A percentile compares a stretch with the other conserved stretches of the same genome.
These are phyloP conservation scores for Chlorella sp. DNA, from an alignment of 139 green algal genomes.

Conservation along the genomic window DNA sequence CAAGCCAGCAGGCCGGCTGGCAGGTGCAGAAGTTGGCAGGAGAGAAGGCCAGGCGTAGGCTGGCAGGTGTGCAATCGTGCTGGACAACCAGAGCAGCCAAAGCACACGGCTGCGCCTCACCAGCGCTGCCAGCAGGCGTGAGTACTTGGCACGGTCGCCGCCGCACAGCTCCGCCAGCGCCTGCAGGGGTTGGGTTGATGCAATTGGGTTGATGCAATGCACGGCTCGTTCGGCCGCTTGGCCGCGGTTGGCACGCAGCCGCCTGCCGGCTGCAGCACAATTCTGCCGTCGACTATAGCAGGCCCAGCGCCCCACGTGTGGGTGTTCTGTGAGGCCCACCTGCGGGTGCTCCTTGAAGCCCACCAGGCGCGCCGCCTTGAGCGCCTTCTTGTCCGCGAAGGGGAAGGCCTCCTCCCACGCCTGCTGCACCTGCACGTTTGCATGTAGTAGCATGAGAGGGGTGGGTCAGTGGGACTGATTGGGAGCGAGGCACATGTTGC, in stretches of 20 bases:
- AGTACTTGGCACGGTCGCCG: constrained; percentile 15
- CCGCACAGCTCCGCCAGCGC: constrained; percentile 34
- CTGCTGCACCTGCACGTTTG: constrained; percentile 13
- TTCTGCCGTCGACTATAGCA: too few species aligned
- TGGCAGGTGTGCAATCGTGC: not conserved
- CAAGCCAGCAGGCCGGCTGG: not conserved
- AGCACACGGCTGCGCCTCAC: constrained; percentile 6
- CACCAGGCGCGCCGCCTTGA: constrained; percentile 36
- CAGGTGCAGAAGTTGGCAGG: not conserved
- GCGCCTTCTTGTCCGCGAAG: constrained; percentile 43
- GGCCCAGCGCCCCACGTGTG: not conserved
- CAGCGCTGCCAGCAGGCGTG: constrained; percentile 18
- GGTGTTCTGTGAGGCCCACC: not conserved
- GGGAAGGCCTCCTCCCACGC: constrained; percentile 37
- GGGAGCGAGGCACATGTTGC: too few species aligned
- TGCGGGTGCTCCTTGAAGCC: constrained; percentile 32
- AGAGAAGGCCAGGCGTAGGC: not conserved
- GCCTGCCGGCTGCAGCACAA: too few species aligned
- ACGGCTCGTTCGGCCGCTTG: not conserved
- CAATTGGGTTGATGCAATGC: not conserved
- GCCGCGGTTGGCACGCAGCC: not conserved
- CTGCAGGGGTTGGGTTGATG: not conserved
- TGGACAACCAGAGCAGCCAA: not conserved
- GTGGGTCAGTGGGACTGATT: too few species aligned
- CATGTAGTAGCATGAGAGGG: too few species aligned